Percentiles rank a stretch among this genome's conserved stretches.
phyloP scores from a whole-genome alignment of 2,329 filamentous ascomycete genomes.

The Exophiala lecanii-corni region DNA sequence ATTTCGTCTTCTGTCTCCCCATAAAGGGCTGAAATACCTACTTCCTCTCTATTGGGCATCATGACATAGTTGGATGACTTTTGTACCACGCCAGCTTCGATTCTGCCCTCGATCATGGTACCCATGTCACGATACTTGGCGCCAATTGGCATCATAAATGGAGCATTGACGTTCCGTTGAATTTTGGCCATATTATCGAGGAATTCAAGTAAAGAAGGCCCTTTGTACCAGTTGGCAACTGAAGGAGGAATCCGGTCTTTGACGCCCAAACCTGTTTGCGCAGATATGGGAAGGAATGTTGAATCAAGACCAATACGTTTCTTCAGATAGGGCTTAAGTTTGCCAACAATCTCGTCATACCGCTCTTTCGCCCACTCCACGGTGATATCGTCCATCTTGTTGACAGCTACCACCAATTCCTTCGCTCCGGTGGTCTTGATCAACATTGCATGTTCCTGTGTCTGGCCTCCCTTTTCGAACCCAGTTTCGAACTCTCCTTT shows the following conservation, averaged over 20 bases:
- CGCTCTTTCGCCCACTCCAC: conserved; percentile 93
- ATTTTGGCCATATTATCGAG: conserved; percentile 89
- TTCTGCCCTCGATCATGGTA: conserved; percentile 95
- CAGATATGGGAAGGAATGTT: conserved; percentile 93
- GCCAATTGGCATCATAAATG: conserved; percentile 98
- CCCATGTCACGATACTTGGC: conserved; percentile 97
- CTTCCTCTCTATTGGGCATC: conserved; percentile 88
- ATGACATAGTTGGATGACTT: conserved; percentile 81
- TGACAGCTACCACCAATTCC: conserved; percentile 89
- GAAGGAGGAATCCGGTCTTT: conserved; percentile 79
- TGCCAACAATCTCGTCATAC: conserved; percentile 88
- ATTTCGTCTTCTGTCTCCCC: conserved; percentile 96
- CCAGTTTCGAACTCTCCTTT: conserved; percentile 99
- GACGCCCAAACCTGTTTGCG: conserved; percentile 79
- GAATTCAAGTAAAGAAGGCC: conserved; percentile 88
- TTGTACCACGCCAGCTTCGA: conserved; percentile 89
- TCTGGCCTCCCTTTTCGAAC: conserved; percentile 91
- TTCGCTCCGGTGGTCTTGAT: conserved; percentile 98
- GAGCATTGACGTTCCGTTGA: conserved; percentile 92
- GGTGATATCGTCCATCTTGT: conserved; percentile 99
- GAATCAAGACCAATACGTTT: conserved; percentile 65
- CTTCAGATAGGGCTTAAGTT: conserved; percentile 83
- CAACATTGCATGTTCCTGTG: conserved; percentile 93
- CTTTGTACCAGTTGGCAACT: conserved; percentile 75
- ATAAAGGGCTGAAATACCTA: conserved; percentile 80